These are phyloP conservation scores for Pyricularia pennisetigena DNA, from an alignment of 2,329 filamentous ascomycete genomes.

Conservation along the genomic window DNA sequence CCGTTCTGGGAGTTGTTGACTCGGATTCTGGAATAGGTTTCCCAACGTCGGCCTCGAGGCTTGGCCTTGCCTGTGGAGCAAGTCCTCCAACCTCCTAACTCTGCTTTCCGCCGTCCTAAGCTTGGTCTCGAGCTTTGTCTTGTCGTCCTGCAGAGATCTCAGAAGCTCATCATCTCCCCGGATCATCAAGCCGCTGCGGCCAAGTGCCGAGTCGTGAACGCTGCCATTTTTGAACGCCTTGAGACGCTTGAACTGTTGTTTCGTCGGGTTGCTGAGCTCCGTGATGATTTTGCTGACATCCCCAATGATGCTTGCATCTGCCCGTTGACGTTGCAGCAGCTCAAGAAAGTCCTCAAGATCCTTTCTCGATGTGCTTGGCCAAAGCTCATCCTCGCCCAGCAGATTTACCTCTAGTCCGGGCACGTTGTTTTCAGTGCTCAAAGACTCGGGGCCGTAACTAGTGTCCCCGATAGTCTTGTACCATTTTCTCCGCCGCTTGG, in stretches of 20 bases:
- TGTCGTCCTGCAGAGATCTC: conserved; percentile 72
- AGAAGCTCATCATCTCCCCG: conserved; percentile 81
- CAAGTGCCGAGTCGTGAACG: conserved; percentile 79
- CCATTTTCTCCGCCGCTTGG: conserved; percentile 83
- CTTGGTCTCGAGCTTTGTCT: conserved; percentile 61
- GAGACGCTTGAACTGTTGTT: conserved; percentile 74
- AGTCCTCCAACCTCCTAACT: conserved; percentile 81
- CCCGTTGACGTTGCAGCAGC: conserved; percentile 52
- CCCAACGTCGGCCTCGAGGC: conserved; percentile 42
- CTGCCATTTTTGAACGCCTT: conserved; percentile 97
- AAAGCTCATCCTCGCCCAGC: conserved; percentile 66
- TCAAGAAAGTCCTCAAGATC: conserved; percentile 70
- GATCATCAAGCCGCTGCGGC: conserved; percentile 75
- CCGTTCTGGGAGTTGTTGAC: conserved; percentile 35
- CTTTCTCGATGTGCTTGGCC: conserved; percentile 67
- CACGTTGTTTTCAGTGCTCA: conserved; percentile 53
- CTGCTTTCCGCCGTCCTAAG: conserved; percentile 80
- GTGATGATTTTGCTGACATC: conserved; percentile 69
- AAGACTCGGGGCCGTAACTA: conserved; percentile 55
- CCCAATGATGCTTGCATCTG: conserved; percentile 54
- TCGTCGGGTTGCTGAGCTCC: conserved; percentile 73
- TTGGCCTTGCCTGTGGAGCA: conserved; percentile 75
- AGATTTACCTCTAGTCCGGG: conserved; percentile 79
- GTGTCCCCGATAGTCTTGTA: conserved; percentile 67
- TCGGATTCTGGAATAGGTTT: conserved; percentile 42